Base-by-base conservation (phyloP, 805 yeast species). In the Kodamaea hsintzibuensis region DNA sequence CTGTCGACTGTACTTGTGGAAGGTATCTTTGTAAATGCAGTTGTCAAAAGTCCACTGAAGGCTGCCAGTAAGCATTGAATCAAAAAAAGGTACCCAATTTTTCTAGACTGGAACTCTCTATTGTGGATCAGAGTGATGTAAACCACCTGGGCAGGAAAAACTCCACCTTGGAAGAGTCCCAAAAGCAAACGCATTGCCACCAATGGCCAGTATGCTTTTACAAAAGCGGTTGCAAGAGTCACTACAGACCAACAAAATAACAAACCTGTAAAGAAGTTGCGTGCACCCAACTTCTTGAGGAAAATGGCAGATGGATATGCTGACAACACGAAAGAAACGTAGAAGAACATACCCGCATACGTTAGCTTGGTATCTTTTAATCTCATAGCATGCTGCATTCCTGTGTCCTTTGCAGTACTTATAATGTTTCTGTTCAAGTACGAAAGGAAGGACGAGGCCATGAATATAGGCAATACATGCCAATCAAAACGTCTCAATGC, bases 151-250 rank as follows among this genome's bases (percentile, higher is more conserved):
- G 54, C 53, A 2, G 58, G 58, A 25, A 52, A 53, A 27, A 55
- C 58, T 5, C 54, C 56, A 13, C 54, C 52, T 19, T 55, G 56
- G 35, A 50, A 42, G 13, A 47, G 42, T 2, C 56, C 58, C 45
- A 55, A 47, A 7, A 55, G 42, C 14, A 43, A 37, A 16, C 58
- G 46, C 39, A 53, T 18, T 3, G 52, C 54, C n/a, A 55, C 48
- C 10, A 54, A 37, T 7, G 39, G 50, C 40, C 42, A 35, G 35
- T 47, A 47, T 2, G 33, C 17, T 8, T 33, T 47, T 13, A 16
- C n/a, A 17, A 47, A 47, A 7, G 50, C 43, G 16, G 42, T 47
- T n/a, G 43, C 50, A 10, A 47, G 42, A 3, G 40, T 47, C 30
- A 47, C 40, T 8, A 39, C 42, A 2, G 42, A 33, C 50, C 50